Evolutionary conservation across 805 yeast genomes (phyloP).

Genomic region (Osmozyma mogii): DNA sequence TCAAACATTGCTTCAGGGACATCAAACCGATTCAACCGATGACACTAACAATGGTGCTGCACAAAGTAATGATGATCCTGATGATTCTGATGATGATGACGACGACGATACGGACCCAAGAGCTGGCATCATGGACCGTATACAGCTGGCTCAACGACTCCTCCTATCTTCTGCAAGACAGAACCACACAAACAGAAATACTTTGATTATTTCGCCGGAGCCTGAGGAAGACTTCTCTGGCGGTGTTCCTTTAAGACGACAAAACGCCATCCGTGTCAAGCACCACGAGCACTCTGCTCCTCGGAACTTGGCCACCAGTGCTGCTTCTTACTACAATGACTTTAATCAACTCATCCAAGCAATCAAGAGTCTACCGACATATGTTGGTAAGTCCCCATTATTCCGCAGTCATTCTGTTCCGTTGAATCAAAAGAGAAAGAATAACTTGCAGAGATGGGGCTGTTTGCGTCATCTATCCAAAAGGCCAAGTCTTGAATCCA

Average conservation of each 20-base stretch:
- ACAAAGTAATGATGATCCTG: too few species aligned
- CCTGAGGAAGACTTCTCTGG: conserved; percentile 1
- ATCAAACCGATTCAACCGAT: too few species aligned
- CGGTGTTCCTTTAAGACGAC: conserved; percentile 23
- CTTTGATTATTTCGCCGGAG: conserved; percentile 6
- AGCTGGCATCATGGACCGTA: background rate
- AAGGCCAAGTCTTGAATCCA: background rate
- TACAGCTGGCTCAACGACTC: conserved; percentile 10
- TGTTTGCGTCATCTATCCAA: background rate
- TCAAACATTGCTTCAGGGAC: too few species aligned
- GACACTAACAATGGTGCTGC: too few species aligned
- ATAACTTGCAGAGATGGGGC: background rate
- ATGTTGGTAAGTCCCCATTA: conserved; percentile 7
- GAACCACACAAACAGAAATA: conserved; percentile 14
- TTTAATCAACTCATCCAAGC: conserved; percentile 4
- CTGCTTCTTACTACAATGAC: conserved; percentile 3
- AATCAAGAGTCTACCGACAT: conserved; percentile 2
- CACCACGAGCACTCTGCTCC: conserved; percentile 1
- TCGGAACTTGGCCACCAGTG: conserved; percentile 1
- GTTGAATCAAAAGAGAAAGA: background rate
- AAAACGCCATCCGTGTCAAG: conserved; percentile 23
- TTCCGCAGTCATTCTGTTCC: conserved; percentile 3
- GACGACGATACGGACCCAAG: background rate
- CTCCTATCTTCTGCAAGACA: conserved; percentile 22
- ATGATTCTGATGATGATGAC: too few species aligned